Evolutionary conservation across 2,329 filamentous ascomycete species (phyloP), one percentile per base, ranked within the genome.

Genomic region (Stachybotrys elegans): DNA sequence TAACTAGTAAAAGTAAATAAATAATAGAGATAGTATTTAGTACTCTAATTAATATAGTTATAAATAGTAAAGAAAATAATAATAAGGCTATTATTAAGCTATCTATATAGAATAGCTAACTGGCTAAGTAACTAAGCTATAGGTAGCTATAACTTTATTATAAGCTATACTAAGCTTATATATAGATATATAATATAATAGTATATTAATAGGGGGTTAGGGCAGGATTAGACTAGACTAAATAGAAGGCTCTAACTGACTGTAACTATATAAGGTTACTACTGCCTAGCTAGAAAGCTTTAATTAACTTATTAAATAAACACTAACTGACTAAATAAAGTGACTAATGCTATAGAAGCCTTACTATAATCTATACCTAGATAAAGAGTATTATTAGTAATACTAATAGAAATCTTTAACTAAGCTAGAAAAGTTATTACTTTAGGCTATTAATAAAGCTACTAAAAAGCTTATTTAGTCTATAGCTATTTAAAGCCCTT

Each of bases 61-160:
- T 27, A 34, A 34, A 44, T n/a, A 35, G 36, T 35, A 43, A 36
- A 23, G 14, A 17, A 27, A 41, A 22, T 20, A 36, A 40, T 44
- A 44, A 32, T 19, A 41, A 31, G 22, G 32, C 29, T 39, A 23
- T 17, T 17, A 29, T 16, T 19, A 19, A 42, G 37, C 25, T 37
- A n/a, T 16, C 19, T 35, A 35, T 9, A 37, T 36, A 42, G n/a
- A 22, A 36, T 42, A 37, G 29, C 16, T 25, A 38, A 22, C 37
- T 37, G 21, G 38, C 29, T 43, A 37, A 22, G 22, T 43, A 29
- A 25, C 8, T 27, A 44, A 37, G 43, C 16, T 11, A 22, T 20
- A 17, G 42, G 27, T 46, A 25, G n/a, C 11, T 46, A 27, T 21
- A 35, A 36, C 21, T 5, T 23, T 38, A 37, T 29, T 37, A 46